These are phyloP conservation scores for Globisporangium solare DNA, from an alignment of 352 stramenopile species.

Conservation along the genomic window DNA sequence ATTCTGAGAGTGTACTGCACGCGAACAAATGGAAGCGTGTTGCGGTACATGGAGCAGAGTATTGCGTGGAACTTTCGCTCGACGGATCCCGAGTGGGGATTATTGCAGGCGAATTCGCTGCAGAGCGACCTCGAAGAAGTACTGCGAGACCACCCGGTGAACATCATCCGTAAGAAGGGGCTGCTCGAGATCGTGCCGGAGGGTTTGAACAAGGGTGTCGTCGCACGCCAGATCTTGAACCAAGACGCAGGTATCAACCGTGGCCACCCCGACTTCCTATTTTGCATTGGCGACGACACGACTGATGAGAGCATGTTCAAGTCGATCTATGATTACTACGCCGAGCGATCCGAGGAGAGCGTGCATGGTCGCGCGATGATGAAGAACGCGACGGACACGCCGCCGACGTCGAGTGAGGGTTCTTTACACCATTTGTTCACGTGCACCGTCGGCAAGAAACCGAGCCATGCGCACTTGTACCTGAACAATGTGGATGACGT, in stretches of 20 bases:
- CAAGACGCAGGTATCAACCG: slow-evolving; percentile 73
- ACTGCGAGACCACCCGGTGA: slow-evolving; percentile 65
- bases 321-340: slow-evolving; percentile 89
- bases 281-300: slow-evolving; percentile 96
- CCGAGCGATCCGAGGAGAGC: slow-evolving; percentile 79
- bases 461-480: slow-evolving; percentile 87
- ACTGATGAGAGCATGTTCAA: slow-evolving; percentile 99
- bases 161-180: slow-evolving; percentile 86
- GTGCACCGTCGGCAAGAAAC: slow-evolving; percentile 91
- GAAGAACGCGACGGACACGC: slow-evolving; percentile 15
- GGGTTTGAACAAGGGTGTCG: slow-evolving; percentile 94
- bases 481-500: slow-evolving; percentile 89
- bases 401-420: slow-evolving; percentile 32
- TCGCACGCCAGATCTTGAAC: slow-evolving; percentile 93
- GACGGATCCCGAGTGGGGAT: slow-evolving; percentile 96
- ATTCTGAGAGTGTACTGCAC: slow-evolving; percentile 95
- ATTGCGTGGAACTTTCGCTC: slow-evolving; percentile 98
- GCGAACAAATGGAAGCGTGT: slow-evolving; percentile 94
- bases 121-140: slow-evolving; percentile 81
- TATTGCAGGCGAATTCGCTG: slow-evolving; percentile 93
- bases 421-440: slow-evolving; percentile 86
- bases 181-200: slow-evolving; percentile 95
- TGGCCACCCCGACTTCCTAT: slow-evolving; percentile 92
- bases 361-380: slow-evolving; percentile 37
- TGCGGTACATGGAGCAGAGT: slow-evolving; percentile 90